Evolutionary conservation across 2,329 filamentous ascomycete species (phyloP).

Genomic region (Penicillium verrucosum): DNA sequence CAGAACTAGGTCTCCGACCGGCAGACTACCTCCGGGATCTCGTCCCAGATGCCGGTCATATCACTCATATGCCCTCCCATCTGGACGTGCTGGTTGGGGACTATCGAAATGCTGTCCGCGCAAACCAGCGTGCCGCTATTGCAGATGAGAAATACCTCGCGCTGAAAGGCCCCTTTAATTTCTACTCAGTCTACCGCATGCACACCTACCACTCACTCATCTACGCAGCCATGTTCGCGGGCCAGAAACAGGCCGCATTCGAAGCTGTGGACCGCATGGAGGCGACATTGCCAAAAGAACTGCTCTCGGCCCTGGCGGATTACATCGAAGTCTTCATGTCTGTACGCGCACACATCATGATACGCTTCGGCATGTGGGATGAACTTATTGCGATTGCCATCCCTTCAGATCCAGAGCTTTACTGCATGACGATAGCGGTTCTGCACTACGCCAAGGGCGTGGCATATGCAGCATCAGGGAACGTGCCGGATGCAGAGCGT

Average conservation of each 20-base stretch:
- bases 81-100: slow-evolving; percentile 71
- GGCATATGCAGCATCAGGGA: slow-evolving; percentile 59
- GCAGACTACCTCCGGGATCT: slow-evolving; percentile 62
- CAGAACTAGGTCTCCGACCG: slow-evolving; percentile 59
- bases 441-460: slow-evolving; percentile 66
- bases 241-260: slow-evolving; percentile 60
- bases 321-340: slow-evolving; percentile 71
- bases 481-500: slow-evolving; percentile 53
- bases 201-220: slow-evolving; percentile 74
- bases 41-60: slow-evolving; percentile 66
- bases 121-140: slow-evolving; percentile 63
- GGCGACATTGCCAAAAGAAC: slow-evolving; percentile 57
- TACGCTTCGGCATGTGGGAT: slow-evolving; percentile 71
- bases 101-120: slow-evolving; percentile 63
- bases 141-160: slow-evolving; percentile 66
- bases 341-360: slow-evolving; percentile 65
- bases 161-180: slow-evolving; percentile 59
- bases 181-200: slow-evolving; percentile 72
- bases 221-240: slow-evolving; percentile 76
- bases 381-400: slow-evolving; percentile 58
- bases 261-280: slow-evolving; percentile 61
- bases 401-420: slow-evolving; percentile 59
- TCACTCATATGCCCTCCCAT: slow-evolving; percentile 75
- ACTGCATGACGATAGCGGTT: slow-evolving; percentile 68
- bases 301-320: slow-evolving; percentile 74